A percentile compares a stretch with the other conserved stretches of the same genome.
These are phyloP conservation scores for Setaria viridis DNA, from an alignment of 202 grass and related monocot species.

Conservation along the genomic window DNA sequence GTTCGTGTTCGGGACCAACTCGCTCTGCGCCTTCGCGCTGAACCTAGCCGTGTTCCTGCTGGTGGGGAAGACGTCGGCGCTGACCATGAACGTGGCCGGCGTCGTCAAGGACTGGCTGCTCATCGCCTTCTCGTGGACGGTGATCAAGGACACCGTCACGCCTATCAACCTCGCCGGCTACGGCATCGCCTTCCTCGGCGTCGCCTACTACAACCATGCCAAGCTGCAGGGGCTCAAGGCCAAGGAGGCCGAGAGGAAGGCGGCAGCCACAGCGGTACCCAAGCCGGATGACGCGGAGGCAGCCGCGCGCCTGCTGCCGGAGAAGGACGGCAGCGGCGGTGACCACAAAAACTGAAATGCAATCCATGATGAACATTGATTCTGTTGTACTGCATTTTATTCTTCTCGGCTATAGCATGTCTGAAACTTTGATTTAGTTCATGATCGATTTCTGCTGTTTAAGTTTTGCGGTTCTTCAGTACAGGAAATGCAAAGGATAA, in stretches of 20 bases:
- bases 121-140: slow-evolving; percentile 82
- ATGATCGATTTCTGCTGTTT: background rate
- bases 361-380: background rate
- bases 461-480: background rate
- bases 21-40: slow-evolving; percentile 86
- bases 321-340: slow-evolving; percentile 32
- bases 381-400: background rate
- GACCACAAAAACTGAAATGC: slow-evolving; percentile 34
- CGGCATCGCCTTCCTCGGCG: slow-evolving; percentile 84
- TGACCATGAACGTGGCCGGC: slow-evolving; percentile 95
- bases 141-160: slow-evolving; percentile 83
- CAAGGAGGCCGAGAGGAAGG: slow-evolving; percentile 74
- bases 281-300: slow-evolving; percentile 57
- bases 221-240: slow-evolving; percentile 86
- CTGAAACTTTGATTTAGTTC: background rate
- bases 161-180: slow-evolving; percentile 74
- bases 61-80: slow-evolving; percentile 92
- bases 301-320: slow-evolving; percentile 51
- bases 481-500: background rate
- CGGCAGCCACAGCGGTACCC: background rate
- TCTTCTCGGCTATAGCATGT: background rate
- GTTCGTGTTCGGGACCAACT: slow-evolving; percentile 74
- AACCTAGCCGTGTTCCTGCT: slow-evolving; percentile 95
- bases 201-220: slow-evolving; percentile 90
- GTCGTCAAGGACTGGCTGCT: slow-evolving; percentile 90